Evolutionary conservation across 2,329 filamentous ascomycete genomes (phyloP).

Genomic region (Botryotinia narcissicola): DNA sequence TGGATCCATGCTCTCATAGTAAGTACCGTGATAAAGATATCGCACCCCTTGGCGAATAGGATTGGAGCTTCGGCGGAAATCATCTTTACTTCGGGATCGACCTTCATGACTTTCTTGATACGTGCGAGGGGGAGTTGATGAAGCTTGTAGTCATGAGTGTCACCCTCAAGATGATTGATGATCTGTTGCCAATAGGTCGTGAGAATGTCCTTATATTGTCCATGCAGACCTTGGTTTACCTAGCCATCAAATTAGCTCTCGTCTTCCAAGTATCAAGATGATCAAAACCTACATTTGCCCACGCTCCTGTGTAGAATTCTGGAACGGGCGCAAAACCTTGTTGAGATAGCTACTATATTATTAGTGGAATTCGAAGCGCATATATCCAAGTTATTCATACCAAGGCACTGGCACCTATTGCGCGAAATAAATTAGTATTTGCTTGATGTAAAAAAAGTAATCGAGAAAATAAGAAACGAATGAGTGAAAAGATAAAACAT

Average conservation of each 20-base stretch:
- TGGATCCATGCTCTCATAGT: slow-evolving; percentile 99
- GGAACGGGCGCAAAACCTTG: slow-evolving; percentile 84
- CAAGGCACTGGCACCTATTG: slow-evolving; percentile 63
- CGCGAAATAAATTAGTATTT: slow-evolving; percentile 32
- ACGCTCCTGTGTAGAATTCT: slow-evolving; percentile 89
- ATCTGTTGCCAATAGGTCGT: slow-evolving; percentile 99
- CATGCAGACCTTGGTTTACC: slow-evolving; percentile 93
- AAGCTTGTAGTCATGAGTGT: slow-evolving; percentile 97
- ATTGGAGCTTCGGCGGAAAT: slow-evolving; percentile 98
- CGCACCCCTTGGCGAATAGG: slow-evolving; percentile 95
- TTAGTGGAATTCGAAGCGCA: slow-evolving; percentile 29
- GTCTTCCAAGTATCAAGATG: slow-evolving; percentile 14
- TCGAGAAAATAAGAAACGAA: not conserved
- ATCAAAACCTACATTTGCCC: slow-evolving; percentile 75
- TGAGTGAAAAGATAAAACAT: slow-evolving; percentile 37
- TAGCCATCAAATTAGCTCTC: slow-evolving; percentile 42
- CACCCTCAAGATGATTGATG: slow-evolving; percentile 90
- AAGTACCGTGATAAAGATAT: slow-evolving; percentile 98
- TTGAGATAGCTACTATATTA: slow-evolving; percentile 65
- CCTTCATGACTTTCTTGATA: slow-evolving; percentile 99
- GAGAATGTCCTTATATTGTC: slow-evolving; percentile 92
- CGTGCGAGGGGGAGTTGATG: slow-evolving; percentile 95
- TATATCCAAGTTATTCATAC: slow-evolving; percentile 49
- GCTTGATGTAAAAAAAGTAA: not conserved
- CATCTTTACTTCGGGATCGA: slow-evolving; percentile 99